Evolutionary conservation across 768 basidiomycete genomes (phyloP), one percentile per base, ranked within the genome.

Genomic region (Sistotremastrum suecicum): DNA sequence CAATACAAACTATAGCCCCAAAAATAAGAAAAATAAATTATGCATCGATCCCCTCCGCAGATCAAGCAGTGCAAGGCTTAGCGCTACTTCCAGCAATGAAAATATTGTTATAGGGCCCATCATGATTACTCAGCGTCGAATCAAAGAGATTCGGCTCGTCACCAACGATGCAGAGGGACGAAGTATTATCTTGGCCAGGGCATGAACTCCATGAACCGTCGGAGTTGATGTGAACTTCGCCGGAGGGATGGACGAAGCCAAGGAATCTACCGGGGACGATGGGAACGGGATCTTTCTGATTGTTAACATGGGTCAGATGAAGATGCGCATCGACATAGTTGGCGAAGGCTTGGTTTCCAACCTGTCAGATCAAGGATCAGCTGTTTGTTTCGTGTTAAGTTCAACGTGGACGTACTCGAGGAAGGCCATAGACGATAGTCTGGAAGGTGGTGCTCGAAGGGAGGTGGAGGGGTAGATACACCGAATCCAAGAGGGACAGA

Each of bases 291-390:
- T 71, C 70, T 43, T 63, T 46, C 48, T 58, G 39, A 59, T 80
- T 78, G 56, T 72, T 78, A 56, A 80, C 67, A 48, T 72, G 77
- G 3, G 67, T 75, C 40, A 77, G 52, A 8, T 60, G 50, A 36
- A 63, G 40, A 39, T 71, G 59, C 7, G 65, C 58, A 50, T 78
- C 73, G 42, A 78, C 68, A 51, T 70, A 72, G 51, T 76, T 51
- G 1, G 76, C 77, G 48, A 79, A 81, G 2, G 65, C 74, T 54
- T 72, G 67, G 58, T 80, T 79, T 8, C 79, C 76, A 49, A 68
- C 65, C 63, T 70, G 45, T 39, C 5, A 45, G 29, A 32, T 11
- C 42, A 32, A 38, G 20, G 20, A 20, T 20, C 20, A 20, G 39
- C 39, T 40, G 2, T 12, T 2, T 7, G 6, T 33, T 9, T 9